Conservation (phyloP, 108 stramenopile species). For the Aureococcus anophagefferens region DNA sequence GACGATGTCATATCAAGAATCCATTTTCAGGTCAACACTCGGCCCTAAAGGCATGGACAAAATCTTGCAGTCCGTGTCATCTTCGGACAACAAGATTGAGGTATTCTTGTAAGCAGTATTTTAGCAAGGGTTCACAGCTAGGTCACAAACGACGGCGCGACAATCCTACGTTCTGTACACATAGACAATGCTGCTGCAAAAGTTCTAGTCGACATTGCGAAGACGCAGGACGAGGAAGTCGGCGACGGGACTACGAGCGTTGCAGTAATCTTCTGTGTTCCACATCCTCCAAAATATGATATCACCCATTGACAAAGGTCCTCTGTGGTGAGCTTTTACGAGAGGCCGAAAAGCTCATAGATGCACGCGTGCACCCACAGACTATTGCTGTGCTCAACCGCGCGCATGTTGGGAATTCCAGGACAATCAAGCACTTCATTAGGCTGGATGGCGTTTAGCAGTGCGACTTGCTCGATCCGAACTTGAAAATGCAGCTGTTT, state of each 20-base stretch:
- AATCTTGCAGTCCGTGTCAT: slow-evolving; percentile 74
- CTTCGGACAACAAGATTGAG: slow-evolving; percentile 30
- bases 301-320: too few relatives aligned
- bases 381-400: slow-evolving; percentile 93
- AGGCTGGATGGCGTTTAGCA: slow-evolving; percentile 93
- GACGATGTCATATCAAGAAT: too few relatives aligned
- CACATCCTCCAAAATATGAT: too few relatives aligned
- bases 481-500: slow-evolving; percentile 48
- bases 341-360: slow-evolving; percentile 89
- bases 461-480: slow-evolving; percentile 67
- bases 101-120: too few relatives aligned
- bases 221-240: slow-evolving; percentile 89
- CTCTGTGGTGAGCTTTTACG: slow-evolving; percentile 92
- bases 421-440: too few relatives aligned
- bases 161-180: slow-evolving; percentile 79
- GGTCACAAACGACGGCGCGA: slow-evolving; percentile 88
- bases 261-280: too few relatives aligned
- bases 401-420: too few relatives aligned
- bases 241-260: slow-evolving; percentile 94
- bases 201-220: slow-evolving; percentile 94
- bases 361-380: slow-evolving; percentile 92
- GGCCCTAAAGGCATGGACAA: slow-evolving; percentile 99
- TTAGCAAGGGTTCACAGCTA: too few relatives aligned
- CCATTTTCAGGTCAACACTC: slow-evolving; percentile 92
- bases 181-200: slow-evolving; percentile 97